A percentile compares a stretch with the other conserved stretches of the same genome.
phyloP scores from a whole-genome alignment of 2,329 filamentous ascomycete genomes.

The Arthrobotrys sinensis region DNA sequence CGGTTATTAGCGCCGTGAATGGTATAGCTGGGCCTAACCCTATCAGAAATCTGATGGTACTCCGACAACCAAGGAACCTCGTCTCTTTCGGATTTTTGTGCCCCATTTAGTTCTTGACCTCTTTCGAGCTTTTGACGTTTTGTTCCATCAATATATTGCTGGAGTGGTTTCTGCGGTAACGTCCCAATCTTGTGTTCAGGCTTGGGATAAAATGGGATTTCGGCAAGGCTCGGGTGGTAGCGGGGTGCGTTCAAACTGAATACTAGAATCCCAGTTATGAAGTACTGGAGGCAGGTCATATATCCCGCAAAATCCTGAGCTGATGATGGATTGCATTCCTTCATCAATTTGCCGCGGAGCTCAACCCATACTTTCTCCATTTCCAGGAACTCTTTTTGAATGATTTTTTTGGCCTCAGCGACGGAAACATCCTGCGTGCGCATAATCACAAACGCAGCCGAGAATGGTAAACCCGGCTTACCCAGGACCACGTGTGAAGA shows the following conservation, averaged over 20 bases:
- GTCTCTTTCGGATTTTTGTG: background rate
- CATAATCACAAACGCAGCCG: conserved; percentile 18
- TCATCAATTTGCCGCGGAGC: conserved; percentile 15
- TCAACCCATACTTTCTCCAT: conserved; percentile 16
- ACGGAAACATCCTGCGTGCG: conserved; percentile 23
- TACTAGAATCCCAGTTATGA: conserved; percentile 1
- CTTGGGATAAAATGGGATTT: conserved; percentile 18
- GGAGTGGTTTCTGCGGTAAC: conserved; percentile 11
- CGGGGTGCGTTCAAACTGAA: background rate
- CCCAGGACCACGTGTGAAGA: background rate
- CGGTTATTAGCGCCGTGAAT: background rate
- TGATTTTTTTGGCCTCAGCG: conserved; percentile 14
- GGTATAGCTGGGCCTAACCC: background rate
- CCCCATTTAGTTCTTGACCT: background rate
- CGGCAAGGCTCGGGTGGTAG: background rate
- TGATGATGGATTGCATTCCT: conserved; percentile 2
- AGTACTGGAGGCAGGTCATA: conserved; percentile 19
- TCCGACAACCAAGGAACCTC: background rate
- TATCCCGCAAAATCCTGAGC: conserved; percentile 8
- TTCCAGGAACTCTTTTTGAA: background rate
- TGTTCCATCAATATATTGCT: background rate
- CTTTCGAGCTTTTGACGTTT: background rate
- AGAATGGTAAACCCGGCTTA: background rate
- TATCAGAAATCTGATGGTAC: background rate
- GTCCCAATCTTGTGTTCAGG: conserved; percentile 15